Conservation (phyloP, 169 alveolate genomes). For the Plasmodium vivax region DNA sequence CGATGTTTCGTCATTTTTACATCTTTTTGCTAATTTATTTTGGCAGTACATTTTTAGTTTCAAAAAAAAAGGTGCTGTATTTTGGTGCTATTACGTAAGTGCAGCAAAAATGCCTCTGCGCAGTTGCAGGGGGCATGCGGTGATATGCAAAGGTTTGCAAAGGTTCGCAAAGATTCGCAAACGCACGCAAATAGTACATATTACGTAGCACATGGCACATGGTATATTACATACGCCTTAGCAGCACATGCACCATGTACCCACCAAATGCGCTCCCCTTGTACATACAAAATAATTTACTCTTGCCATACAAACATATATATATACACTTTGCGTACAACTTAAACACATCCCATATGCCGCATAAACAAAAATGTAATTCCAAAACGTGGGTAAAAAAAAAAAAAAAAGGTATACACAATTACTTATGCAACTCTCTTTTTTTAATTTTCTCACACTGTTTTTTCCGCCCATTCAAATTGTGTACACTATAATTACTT, state of each 20-base stretch:
- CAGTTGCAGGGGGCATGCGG: neutral
- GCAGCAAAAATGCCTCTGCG: neutral
- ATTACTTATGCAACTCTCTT: neutral
- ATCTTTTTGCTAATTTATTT: neutral
- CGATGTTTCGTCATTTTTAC: neutral
- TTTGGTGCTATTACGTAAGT: neutral
- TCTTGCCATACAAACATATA: neutral
- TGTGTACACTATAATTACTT: conserved; percentile 1
- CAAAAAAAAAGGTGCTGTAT: neutral
- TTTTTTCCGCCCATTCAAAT: neutral
- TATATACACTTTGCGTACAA: neutral
- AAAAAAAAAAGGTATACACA: neutral
- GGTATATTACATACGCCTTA: neutral
- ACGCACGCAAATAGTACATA: neutral
- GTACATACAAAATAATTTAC: neutral
- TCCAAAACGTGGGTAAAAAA: neutral
- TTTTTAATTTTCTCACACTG: neutral
- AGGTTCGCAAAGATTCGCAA: neutral
- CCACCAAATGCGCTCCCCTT: neutral
- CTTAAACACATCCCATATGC: neutral
- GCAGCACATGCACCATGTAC: neutral
- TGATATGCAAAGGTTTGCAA: neutral
- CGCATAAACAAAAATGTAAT: neutral
- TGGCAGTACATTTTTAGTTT: neutral
- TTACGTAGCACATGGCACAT: neutral